Conservation (phyloP, 495 filamentous ascomycete genomes). For the Baudoinia panamericana region DNA sequence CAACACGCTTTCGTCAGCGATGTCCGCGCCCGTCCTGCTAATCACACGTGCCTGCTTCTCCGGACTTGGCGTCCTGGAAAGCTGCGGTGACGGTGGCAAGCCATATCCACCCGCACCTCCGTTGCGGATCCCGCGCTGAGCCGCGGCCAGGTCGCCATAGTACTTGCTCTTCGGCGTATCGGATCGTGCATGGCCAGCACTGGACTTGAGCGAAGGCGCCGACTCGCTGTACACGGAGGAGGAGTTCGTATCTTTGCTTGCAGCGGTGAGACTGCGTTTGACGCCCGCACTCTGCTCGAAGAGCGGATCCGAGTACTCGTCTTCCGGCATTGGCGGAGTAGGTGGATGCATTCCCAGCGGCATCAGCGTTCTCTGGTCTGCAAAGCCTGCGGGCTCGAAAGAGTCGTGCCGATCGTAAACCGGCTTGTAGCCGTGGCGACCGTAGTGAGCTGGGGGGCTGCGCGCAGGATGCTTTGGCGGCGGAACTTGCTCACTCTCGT, state of each 20-base stretch:
- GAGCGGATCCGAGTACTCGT: not conserved
- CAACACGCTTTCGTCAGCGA: slow-evolving; percentile 34
- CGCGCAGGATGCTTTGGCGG: too few species aligned
- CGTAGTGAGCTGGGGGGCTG: slow-evolving; percentile 3
- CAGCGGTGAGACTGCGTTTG: slow-evolving; percentile 11
- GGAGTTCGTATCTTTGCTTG: not conserved
- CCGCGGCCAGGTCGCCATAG: slow-evolving; percentile 32
- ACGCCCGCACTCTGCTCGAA: slow-evolving; percentile 9
- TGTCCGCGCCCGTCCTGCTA: slow-evolving; percentile 31
- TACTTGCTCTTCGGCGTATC: slow-evolving; percentile 27
- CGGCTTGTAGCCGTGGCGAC: slow-evolving; percentile 1
- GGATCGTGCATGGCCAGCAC: slow-evolving; percentile 9
- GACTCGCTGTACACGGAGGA: slow-evolving; percentile 1
- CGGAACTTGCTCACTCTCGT: too few species aligned
- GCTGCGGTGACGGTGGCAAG: slow-evolving; percentile 3
- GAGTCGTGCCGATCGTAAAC: slow-evolving; percentile 14
- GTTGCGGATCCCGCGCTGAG: slow-evolving; percentile 23
- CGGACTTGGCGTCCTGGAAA: slow-evolving; percentile 2
- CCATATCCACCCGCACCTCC: slow-evolving; percentile 1
- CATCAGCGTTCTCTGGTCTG: slow-evolving; percentile 1
- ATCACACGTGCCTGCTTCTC: slow-evolving; percentile 11
- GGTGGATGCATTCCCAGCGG: slow-evolving; percentile 23
- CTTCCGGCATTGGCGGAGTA: slow-evolving; percentile 9
- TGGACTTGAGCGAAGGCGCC: slow-evolving; percentile 17
- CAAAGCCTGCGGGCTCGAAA: slow-evolving; percentile 2